Evolutionary conservation across 768 basidiomycete species (phyloP), one percentile per base, ranked within the genome.

Genomic region (Serendipita vermifera): DNA sequence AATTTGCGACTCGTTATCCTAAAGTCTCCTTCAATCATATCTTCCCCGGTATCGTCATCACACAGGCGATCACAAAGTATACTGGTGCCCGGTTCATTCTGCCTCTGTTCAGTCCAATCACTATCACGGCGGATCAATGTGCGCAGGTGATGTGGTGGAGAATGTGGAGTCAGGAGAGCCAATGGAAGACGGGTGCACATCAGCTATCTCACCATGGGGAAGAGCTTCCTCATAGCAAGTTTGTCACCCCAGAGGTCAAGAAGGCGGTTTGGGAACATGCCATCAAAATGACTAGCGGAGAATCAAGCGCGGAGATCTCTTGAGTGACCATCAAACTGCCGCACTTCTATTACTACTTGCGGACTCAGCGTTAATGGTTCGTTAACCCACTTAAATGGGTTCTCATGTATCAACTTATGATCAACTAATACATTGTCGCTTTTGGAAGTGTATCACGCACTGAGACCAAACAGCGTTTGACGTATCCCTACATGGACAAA

Each of bases 201-300:
- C 46, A 32, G 27, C 33, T 29, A 20, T 35, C 31, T 26, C 15
- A 48, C 20, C n/a, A 31, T 9, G 56, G 56, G 7, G 56, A 57
- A 11, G 56, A 48, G 13, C 20, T 51, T 3, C 9, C 40, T 13
- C 41, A 46, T 32, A 51, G 38, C n/a, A 15, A 13, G 22, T 17
- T 32, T 38, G 29, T 48, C 15, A 51, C 43, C 1, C 9, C 32
- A 13, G 56, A 48, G 27, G 43, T 35, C 43, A 5, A 31, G 5
- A 33, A 57, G 26, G 33, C 41, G 17, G 33, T 57, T 15, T 57
- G 56, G 56, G 43, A 57, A 15, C 56, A 57, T 22, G 41, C 56
- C 3, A 7, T 51, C 5, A 22, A 46, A 27, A 51, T 57, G 20
- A 22, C 17, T 26, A 32, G 46, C n/a, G n/a, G n/a, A n/a, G n/a